Evolutionary conservation across 306 rosid species (phyloP).

Genomic region (Cucumis melo): DNA sequence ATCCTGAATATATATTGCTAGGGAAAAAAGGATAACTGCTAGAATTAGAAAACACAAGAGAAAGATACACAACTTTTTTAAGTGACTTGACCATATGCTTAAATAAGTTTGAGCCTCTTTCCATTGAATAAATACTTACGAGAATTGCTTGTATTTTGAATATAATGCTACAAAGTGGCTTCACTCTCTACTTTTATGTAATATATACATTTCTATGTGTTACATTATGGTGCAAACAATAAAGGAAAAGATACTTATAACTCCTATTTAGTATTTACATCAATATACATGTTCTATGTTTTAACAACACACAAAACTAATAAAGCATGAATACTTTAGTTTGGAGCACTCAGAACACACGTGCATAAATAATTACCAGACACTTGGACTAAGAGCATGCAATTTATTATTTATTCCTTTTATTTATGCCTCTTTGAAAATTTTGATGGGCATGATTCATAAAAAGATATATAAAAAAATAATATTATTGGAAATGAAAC

Average conservation of each 20-base stretch:
- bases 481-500: background rate
- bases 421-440: background rate
- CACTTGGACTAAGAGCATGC: background rate
- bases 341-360: background rate
- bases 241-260: background rate
- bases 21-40: background rate
- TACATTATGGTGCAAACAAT: background rate
- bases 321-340: background rate
- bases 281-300: background rate
- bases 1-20: background rate
- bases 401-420: background rate
- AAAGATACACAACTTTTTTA: background rate
- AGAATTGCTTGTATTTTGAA: background rate
- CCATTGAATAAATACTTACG: background rate
- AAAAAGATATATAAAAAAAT: background rate
- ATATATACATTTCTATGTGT: background rate
- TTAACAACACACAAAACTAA: background rate
- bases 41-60: conserved; percentile 3
- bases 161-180: background rate
- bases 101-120: background rate
- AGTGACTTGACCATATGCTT: background rate
- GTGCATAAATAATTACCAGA: background rate
- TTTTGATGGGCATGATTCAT: background rate
- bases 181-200: background rate
- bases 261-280: background rate